Conservation (phyloP, 441 rosid species). For the Adansonia gregorii region DNA sequence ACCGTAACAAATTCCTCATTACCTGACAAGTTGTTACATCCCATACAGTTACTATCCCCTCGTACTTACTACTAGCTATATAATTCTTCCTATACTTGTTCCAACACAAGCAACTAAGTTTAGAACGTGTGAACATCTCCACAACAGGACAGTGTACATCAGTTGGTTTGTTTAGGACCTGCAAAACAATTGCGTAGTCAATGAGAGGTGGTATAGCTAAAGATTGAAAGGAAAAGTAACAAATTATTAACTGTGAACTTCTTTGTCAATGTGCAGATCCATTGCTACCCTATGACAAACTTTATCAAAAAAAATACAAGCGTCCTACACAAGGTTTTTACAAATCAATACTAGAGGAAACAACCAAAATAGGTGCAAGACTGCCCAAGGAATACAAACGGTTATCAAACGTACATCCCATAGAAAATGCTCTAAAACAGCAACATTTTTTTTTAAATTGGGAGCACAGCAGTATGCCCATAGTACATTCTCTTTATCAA, state of each 20-base stretch:
- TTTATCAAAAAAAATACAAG: conserved; percentile 12
- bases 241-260: background rate
- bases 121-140: conserved; percentile 94
- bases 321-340: background rate
- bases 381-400: background rate
- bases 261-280: background rate
- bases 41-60: conserved; percentile 96
- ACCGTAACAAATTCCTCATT: conserved; percentile 19
- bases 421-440: background rate
- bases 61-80: conserved; percentile 97
- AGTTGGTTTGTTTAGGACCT: conserved; percentile 83
- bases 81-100: conserved; percentile 84
- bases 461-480: background rate
- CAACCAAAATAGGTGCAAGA: background rate
- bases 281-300: background rate
- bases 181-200: conserved; percentile 34
- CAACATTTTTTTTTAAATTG: background rate
- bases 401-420: background rate
- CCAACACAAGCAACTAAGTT: conserved; percentile 99
- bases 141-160: conserved; percentile 87
- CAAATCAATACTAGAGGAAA: conserved; percentile 10
- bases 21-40: conserved; percentile 96
- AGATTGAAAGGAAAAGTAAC: background rate
- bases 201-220: background rate
- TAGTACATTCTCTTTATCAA: background rate